Evolutionary conservation across 495 filamentous ascomycete genomes (phyloP), one percentile per base, ranked within the genome.

Genomic region (Amphirosellinia nigrospora): DNA sequence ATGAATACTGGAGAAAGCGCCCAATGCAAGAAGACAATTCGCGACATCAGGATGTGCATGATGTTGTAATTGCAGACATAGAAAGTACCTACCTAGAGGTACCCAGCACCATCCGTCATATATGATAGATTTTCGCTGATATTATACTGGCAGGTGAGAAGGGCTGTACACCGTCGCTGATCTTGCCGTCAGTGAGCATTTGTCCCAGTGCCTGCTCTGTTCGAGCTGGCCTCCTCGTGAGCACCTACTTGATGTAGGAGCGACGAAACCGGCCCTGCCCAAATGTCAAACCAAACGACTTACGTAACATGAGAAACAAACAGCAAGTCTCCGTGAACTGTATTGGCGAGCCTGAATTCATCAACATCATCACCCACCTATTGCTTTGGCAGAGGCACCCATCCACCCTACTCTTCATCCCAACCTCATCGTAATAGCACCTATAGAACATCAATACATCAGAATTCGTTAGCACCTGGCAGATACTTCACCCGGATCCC

Each of bases 361-460:
- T 53, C 30, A 43, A 30, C 43, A 28, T 45, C 56, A 19, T 53
- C 45, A 32, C n/a, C 16, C 30, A 21, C 55, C 55, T 56, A 56
- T 36, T 8, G 38, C 66, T 53, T n/a, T 28, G 21, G 5, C 21
- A 62, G 15, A 60, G 43, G 13, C 45, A 53, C 45, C n/a, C 41
- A 30, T 6, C 13, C 21, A 39, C 32, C 15, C 38, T 46, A 32
- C 21, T 62, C 66, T 69, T 53, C n/a, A 53, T 16, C 28, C 46
- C 36, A 53, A 16, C 56, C 43, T 69, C 4, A 19, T 62, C 28
- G n/a, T 7, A 60, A 48, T 48, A 60, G 10, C 13, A 65, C 66
- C 66, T 69, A 69, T 50, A 50, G 19, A 62, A 48, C n/a, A 69
- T 69, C 13, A 10, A 43, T 69, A 68, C 26, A 38, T 38, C 10